These are phyloP conservation scores for Collybia sordida DNA, from an alignment of 768 basidiomycete genomes.

Conservation along the genomic window DNA sequence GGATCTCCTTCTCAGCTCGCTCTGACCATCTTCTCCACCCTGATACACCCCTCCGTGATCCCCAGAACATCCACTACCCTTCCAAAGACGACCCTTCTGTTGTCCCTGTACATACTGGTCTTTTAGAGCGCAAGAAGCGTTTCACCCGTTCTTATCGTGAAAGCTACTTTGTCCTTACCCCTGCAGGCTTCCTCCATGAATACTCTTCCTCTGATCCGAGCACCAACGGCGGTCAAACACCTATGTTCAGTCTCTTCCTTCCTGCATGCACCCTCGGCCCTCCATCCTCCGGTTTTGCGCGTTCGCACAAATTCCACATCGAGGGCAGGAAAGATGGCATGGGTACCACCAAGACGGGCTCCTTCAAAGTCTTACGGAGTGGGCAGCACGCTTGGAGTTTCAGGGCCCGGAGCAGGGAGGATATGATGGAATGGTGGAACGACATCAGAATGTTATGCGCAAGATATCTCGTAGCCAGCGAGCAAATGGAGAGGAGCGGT, in stretches of 20 bases:
- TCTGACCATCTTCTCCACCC: constrained; percentile 96
- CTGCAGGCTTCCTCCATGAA: constrained; percentile 96
- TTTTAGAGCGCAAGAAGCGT: constrained; percentile 93
- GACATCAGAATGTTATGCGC: constrained; percentile 93
- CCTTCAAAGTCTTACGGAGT: constrained; percentile 37
- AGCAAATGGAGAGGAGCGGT: constrained; percentile 89
- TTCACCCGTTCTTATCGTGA: constrained; percentile 88
- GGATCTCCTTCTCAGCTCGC: constrained; percentile 93
- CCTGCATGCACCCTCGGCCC: constrained; percentile 96
- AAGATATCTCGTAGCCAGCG: constrained; percentile 89
- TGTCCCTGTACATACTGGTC: constrained; percentile 81
- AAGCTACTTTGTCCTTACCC: constrained; percentile 88
- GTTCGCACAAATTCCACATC: constrained; percentile 95
- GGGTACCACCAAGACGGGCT: constrained; percentile 63
- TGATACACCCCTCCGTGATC: constrained; percentile 89
- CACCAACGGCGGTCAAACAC: constrained; percentile 45
- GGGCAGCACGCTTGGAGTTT: constrained; percentile 76
- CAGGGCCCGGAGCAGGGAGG: constrained; percentile 84
- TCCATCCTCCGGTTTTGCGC: constrained; percentile 63
- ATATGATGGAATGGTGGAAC: constrained; percentile 99
- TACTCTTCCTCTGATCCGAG: constrained; percentile 77
- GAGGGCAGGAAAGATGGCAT: constrained; percentile 86
- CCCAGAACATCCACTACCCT: constrained; percentile 77
- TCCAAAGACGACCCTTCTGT: constrained; percentile 89
- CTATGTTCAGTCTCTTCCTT: constrained; percentile 86